Base-by-base conservation (phyloP, 2,329 filamentous ascomycete species). In the Colletotrichum higginsianum region DNA sequence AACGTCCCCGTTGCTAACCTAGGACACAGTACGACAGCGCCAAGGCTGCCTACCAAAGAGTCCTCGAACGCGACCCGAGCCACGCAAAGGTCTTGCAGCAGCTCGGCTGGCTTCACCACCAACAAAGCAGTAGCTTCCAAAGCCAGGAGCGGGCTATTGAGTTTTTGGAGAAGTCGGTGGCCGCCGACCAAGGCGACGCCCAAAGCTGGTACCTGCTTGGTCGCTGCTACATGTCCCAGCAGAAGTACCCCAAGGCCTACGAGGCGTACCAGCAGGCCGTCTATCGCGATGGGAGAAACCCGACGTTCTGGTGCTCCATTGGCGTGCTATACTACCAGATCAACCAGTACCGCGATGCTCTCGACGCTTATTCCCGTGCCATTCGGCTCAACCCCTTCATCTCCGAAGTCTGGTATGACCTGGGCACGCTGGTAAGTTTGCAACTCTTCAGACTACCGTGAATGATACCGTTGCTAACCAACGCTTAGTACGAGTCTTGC, bases 241-340 rank as follows among this genome's bases (percentile, higher is more conserved):
- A 98, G 82, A 98, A 98, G 82, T 98, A 98, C 78, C 96, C 96
- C 78, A 98, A 98, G 82, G 96, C 96, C 0, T 98, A 98, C 78
- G 96, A 99, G 80, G 96, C 96, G 7, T 98, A 98, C 82, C 96
- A 99, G 81, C 96, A 99, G 85, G 96, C 96, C 3, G 96, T 99
- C 49, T 99, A 99, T 80, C 94, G 96, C 68, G 96, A 99, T 80
- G 96, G 96, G 44, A 93, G 96, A 76, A 98, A 98, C 81, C 96
- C 96, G 21, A 98, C 96, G 2, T 99, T 98, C 86, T 99, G 96
- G 96, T 98, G 96, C 86, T 98, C 96, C 12, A 99, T 99, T 80
- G 96, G 96, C 81, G 96, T 99, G 18, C 88, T 99, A 71, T 99
- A 99, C 82, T 99, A 98, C 84, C 96, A 98, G 84, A 99, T 99